These are phyloP conservation scores for Maudiozyma turicensis DNA, from an alignment of 805 yeast genomes.

Conservation along the genomic window DNA sequence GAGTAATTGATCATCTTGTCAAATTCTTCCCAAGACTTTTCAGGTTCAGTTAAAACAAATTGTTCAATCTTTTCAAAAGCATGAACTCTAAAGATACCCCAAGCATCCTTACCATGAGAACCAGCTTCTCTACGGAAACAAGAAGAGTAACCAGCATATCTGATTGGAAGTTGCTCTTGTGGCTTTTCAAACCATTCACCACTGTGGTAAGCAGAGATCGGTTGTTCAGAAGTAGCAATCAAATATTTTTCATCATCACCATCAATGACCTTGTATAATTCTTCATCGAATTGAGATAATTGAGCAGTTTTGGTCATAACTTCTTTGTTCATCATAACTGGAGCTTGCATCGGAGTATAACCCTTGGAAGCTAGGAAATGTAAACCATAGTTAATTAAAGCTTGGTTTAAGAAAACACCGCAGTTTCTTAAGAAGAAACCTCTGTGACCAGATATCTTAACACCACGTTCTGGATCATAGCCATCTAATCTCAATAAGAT, in stretches of 20 bases:
- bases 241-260: constrained; percentile 97
- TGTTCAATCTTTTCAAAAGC: constrained; percentile 98
- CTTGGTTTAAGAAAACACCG: constrained; percentile 97
- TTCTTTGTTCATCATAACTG: constrained; percentile 99
- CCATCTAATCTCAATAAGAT: constrained; percentile 90
- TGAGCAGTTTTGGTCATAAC: constrained; percentile 99
- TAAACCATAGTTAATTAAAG: constrained; percentile 92
- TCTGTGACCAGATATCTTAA: constrained; percentile 94
- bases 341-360: constrained; percentile 91
- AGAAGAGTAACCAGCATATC: constrained; percentile 96
- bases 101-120: constrained; percentile 97
- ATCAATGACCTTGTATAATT: constrained; percentile 90
- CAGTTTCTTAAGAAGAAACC: constrained; percentile 91
- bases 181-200: constrained; percentile 98
- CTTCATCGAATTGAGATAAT: constrained; percentile 95
- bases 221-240: constrained; percentile 98
- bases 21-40: constrained; percentile 94
- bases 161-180: constrained; percentile 88
- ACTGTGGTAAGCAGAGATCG: constrained; percentile 94
- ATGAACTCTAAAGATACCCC: constrained; percentile 99
- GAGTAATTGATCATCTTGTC: constrained; percentile 87
- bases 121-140: constrained; percentile 99
- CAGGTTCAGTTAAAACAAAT: constrained; percentile 92
- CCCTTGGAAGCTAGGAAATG: constrained; percentile 68
- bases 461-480: constrained; percentile 98